Evolutionary conservation across 257 asterid genomes (phyloP).

Genomic region (Solanum bulbocastanum): DNA sequence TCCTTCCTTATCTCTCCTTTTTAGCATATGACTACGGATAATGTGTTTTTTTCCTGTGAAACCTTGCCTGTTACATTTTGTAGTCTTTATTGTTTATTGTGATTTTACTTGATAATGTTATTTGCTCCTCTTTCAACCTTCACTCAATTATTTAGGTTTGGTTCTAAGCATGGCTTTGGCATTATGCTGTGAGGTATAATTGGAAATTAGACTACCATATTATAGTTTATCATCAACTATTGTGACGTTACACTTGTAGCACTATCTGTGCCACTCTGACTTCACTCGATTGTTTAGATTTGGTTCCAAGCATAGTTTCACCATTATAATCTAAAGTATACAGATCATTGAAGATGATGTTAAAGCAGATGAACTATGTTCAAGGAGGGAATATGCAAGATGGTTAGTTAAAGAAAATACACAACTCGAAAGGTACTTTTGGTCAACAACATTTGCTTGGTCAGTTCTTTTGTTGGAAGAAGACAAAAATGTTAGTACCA

Average conservation of each 20-base stretch:
- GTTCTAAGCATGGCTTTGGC: background rate
- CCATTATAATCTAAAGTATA: conserved; percentile 12
- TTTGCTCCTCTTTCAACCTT: background rate
- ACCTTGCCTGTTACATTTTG: background rate
- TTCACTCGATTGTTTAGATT: background rate
- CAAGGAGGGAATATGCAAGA: conserved; percentile 85
- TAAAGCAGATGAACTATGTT: conserved; percentile 69
- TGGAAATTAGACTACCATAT: background rate
- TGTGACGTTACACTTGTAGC: background rate
- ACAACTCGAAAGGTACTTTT: conserved; percentile 62
- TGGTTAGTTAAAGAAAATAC: conserved; percentile 67
- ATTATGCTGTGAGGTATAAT: background rate
- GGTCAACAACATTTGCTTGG: background rate
- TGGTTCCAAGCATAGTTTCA: conserved; percentile 10
- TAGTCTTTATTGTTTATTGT: background rate
- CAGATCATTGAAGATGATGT: conserved; percentile 81
- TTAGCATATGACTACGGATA: background rate
- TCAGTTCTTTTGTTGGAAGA: background rate
- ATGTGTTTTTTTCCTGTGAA: background rate
- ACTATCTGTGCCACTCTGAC: background rate
- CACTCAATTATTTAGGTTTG: background rate
- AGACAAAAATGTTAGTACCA: background rate
- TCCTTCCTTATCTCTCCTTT: background rate
- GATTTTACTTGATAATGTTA: background rate
- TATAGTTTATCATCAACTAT: background rate